Conservation (phyloP, 2,329 filamentous ascomycete species). For the Pseudocercospora pini-densiflorae region DNA sequence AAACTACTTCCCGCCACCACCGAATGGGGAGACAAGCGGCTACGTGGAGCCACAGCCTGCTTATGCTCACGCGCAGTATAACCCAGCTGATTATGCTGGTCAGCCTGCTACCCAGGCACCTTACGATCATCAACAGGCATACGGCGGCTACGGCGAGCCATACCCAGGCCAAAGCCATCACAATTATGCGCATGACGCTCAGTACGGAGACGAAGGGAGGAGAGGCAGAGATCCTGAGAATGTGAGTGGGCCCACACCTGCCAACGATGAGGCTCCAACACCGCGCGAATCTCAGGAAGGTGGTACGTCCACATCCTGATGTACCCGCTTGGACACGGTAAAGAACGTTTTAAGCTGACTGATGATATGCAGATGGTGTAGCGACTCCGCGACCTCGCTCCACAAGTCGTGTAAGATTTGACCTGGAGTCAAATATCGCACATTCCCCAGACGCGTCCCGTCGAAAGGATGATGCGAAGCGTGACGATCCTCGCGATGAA, state of each 20-base stretch:
- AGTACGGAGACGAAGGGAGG: conserved; percentile 34
- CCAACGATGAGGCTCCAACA: conserved; percentile 24
- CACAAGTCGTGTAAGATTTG: conserved; percentile 38
- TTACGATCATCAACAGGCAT: conserved; percentile 35
- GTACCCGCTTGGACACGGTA: conserved; percentile 17
- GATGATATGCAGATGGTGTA: conserved; percentile 35
- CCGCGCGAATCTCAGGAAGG: conserved; percentile 36
- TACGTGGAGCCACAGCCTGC: conserved; percentile 36
- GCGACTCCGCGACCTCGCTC: conserved; percentile 31
- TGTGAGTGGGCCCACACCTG: conserved; percentile 50
- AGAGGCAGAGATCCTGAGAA: conserved; percentile 44
- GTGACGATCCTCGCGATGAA: conserved; percentile 26
- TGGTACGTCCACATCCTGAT: conserved; percentile 30
- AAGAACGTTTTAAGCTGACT: conserved; percentile 12
- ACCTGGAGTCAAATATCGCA: conserved; percentile 37
- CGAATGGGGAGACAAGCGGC: conserved; percentile 35
- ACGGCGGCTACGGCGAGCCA: conserved; percentile 38
- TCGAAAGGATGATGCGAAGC: conserved; percentile 31
- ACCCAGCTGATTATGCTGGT: conserved; percentile 52
- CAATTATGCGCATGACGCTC: conserved; percentile 36
- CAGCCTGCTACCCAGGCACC: conserved; percentile 32
- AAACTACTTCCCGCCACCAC: conserved; percentile 57
- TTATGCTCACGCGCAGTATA: conserved; percentile 43
- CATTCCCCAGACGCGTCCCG: conserved; percentile 35
- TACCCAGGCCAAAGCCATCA: conserved; percentile 35